phyloP scores from a whole-genome alignment of 1,284 basidiomycete genomes.

The Apiotrichum domesticum region DNA sequence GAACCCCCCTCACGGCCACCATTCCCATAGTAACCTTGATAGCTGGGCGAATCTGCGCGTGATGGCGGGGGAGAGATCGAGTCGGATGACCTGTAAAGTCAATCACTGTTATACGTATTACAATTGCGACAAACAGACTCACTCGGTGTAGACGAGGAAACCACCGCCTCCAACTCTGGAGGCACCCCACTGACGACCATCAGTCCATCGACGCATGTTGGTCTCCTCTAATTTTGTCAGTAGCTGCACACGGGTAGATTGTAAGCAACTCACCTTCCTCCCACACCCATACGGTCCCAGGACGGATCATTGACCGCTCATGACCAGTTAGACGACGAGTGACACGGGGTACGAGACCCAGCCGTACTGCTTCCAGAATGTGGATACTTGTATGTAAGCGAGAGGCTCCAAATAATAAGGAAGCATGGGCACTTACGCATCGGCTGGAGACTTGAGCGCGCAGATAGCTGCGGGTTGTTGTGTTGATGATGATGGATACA shows the following conservation, averaged over 20 bases:
- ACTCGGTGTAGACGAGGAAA: conserved; percentile 50
- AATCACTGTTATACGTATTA: not conserved
- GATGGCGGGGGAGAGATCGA: conserved; percentile 35
- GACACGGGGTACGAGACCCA: conserved; percentile 81
- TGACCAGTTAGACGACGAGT: conserved; percentile 84
- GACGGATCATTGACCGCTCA: conserved; percentile 83
- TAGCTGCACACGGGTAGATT: not conserved
- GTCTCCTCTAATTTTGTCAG: conserved; percentile 34
- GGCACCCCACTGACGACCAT: conserved; percentile 51
- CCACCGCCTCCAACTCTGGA: conserved; percentile 50
- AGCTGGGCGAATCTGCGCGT: conserved; percentile 17
- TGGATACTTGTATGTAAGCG: conserved; percentile 51
- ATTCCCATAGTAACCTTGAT: conserved; percentile 18
- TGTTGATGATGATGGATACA: conserved; percentile 37
- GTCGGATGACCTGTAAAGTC: conserved; percentile 28
- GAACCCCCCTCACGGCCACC: conserved; percentile 8
- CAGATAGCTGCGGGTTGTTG: conserved; percentile 45
- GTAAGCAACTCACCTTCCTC: conserved; percentile 71
- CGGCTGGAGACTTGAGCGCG: conserved; percentile 40
- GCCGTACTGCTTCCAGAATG: conserved; percentile 84
- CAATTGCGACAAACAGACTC: conserved; percentile 5
- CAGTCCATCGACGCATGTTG: conserved; percentile 52
- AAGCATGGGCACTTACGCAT: conserved; percentile 35
- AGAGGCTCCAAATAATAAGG: too few species aligned
- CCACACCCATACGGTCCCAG: conserved; percentile 92